A percentile compares a stretch with the other conserved stretches of the same genome.
phyloP scores from a whole-genome alignment of 768 basidiomycete genomes.

The Solioccasus polychromus region DNA sequence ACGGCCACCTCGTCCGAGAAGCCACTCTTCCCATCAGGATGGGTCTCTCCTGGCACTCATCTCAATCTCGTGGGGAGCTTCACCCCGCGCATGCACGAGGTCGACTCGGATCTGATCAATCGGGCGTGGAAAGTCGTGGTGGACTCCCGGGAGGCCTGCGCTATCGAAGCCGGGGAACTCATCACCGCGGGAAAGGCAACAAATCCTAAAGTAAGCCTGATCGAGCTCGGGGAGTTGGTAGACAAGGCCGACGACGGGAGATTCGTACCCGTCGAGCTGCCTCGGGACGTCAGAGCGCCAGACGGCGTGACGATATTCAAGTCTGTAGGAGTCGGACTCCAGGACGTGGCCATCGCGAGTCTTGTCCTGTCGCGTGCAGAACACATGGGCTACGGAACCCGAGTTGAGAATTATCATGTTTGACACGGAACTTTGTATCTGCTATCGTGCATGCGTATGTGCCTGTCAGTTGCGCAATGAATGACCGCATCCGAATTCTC shows the following conservation, averaged over 20 bases:
- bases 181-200: constrained; percentile 46
- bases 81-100: constrained; percentile 77
- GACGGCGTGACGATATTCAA: constrained; percentile 79
- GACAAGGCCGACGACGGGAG: constrained; percentile 5
- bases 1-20: constrained; percentile 67
- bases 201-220: constrained; percentile 37
- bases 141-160: constrained; percentile 70
- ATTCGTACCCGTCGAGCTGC: constrained; percentile 10
- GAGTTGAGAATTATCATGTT: constrained; percentile 45
- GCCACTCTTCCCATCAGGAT: constrained; percentile 41
- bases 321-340: constrained; percentile 83
- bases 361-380: constrained; percentile 65
- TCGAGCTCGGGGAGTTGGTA: constrained; percentile 72
- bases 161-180: constrained; percentile 80
- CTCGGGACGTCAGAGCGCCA: constrained; percentile 11
- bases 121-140: constrained; percentile 63
- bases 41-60: constrained; percentile 62
- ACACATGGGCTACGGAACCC: constrained; percentile 48
- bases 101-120: constrained; percentile 54
- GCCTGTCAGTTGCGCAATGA: no score
- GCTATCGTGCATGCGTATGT: no score
- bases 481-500: no score
- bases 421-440: no score
- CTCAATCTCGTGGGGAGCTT: constrained; percentile 81
- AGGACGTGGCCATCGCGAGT: constrained; percentile 79